Percentiles rank a stretch among this genome's conserved stretches.
Conservation (phyloP, 345 rosid species). For the Physaria fendleri region DNA sequence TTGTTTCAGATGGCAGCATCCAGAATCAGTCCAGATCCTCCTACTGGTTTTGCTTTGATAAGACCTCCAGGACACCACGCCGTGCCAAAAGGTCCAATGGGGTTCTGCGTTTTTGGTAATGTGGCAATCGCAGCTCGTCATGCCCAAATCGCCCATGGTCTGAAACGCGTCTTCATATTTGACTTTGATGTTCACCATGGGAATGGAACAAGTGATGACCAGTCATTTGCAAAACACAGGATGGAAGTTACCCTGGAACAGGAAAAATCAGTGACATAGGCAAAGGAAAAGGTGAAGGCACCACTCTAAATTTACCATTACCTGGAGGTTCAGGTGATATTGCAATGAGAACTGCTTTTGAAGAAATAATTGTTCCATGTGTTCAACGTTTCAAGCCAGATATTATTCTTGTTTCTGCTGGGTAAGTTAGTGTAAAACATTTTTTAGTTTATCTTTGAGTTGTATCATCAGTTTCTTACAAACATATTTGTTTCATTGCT, state of each 20-base stretch:
- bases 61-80: conserved; percentile 98
- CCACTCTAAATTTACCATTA: conserved; percentile 77
- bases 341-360: conserved; percentile 76
- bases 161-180: conserved; percentile 67
- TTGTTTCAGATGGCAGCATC: conserved; percentile 62
- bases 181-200: conserved; percentile 99
- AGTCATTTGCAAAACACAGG: conserved; percentile 31
- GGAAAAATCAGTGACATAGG: conserved; percentile 74
- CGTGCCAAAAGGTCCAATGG: conserved; percentile 92
- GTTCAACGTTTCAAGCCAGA: conserved; percentile 91
- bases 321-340: conserved; percentile 95
- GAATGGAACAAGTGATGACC: conserved; percentile 77
- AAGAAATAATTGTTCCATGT: conserved; percentile 81
- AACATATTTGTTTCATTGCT: not conserved
- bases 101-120: conserved; percentile 91
- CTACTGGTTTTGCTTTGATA: conserved; percentile 79
- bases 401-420: conserved; percentile 92
- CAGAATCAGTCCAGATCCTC: conserved; percentile 46
- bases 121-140: conserved; percentile 93
- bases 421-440: conserved; percentile 40
- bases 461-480: not conserved
- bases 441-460: not conserved
- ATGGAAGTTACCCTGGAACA: conserved; percentile 95
- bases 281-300: conserved; percentile 78
- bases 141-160: conserved; percentile 64